A percentile compares a stretch with the other conserved stretches of the same genome.
phyloP scores from a whole-genome alignment of 2,329 filamentous ascomycete species.

The Alternaria ventricosa region DNA sequence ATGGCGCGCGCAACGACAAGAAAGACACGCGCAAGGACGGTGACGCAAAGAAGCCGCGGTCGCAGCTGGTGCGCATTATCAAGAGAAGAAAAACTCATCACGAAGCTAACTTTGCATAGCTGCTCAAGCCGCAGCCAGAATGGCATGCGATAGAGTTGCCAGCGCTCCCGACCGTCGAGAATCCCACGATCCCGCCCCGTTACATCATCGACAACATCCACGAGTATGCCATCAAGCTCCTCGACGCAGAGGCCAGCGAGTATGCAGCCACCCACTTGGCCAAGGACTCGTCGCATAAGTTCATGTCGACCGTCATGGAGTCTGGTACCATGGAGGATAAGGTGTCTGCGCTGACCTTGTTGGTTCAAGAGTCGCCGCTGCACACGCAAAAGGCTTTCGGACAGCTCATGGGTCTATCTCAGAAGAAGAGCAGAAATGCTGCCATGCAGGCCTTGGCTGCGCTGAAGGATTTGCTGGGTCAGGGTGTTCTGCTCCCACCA shows the following conservation, averaged over 20 bases:
- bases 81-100: neutral
- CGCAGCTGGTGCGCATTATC: constrained; percentile 37
- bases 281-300: constrained; percentile 88
- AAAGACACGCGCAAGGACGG: constrained; percentile 43
- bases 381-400: constrained; percentile 93
- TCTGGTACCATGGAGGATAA: constrained; percentile 97
- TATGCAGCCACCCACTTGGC: constrained; percentile 76
- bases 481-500: constrained; percentile 81
- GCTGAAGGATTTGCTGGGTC: constrained; percentile 90
- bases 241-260: constrained; percentile 77
- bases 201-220: constrained; percentile 65
- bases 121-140: constrained; percentile 68
- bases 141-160: constrained; percentile 70
- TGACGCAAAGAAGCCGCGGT: constrained; percentile 37
- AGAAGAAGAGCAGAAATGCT: constrained; percentile 91
- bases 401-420: constrained; percentile 79
- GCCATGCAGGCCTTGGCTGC: constrained; percentile 92
- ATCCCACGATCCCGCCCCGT: constrained; percentile 57
- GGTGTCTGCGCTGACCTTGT: constrained; percentile 90
- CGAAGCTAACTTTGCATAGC: constrained; percentile 49
- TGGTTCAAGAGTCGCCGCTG: constrained; percentile 93
- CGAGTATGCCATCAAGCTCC: constrained; percentile 73
- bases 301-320: constrained; percentile 95
- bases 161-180: constrained; percentile 55
- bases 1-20: constrained; percentile 1